A percentile compares a stretch with the other conserved stretches of the same genome.
Evolutionary conservation across 1,284 basidiomycete species (phyloP).

Genomic region (Phellopilus nigrolimitatus): DNA sequence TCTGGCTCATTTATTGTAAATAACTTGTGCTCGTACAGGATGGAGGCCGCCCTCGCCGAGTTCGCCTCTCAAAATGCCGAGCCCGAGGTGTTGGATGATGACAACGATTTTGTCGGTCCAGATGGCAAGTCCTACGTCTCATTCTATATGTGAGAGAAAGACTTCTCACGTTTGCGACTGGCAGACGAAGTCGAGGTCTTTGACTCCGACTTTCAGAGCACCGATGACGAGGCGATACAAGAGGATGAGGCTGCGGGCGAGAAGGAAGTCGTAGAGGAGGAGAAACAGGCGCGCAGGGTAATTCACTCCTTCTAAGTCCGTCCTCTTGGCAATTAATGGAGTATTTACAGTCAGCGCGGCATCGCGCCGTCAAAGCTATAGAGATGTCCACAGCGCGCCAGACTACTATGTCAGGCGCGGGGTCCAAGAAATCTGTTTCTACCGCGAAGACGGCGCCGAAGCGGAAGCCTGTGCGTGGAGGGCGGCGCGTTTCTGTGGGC

Average conservation of each 20-base stretch:
- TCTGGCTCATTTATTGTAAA: slow-evolving; percentile 16
- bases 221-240: slow-evolving; percentile 63
- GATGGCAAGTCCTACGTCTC: slow-evolving; percentile 49
- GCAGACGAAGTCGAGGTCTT: slow-evolving; percentile 75
- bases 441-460: slow-evolving; percentile 34
- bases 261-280: slow-evolving; percentile 53
- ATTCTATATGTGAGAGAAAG: too few relatives aligned
- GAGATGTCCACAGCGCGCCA: slow-evolving; percentile 62
- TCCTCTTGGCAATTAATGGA: neutral
- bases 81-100: slow-evolving; percentile 57
- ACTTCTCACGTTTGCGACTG: too few relatives aligned
- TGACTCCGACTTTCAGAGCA: slow-evolving; percentile 77
- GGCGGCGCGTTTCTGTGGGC: slow-evolving; percentile 52
- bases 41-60: slow-evolving; percentile 71
- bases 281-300: slow-evolving; percentile 54
- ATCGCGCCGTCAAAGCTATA: slow-evolving; percentile 52
- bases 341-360: slow-evolving; percentile 5
- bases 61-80: slow-evolving; percentile 49
- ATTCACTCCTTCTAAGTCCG: slow-evolving; percentile 10
- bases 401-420: slow-evolving; percentile 10
- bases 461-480: slow-evolving; percentile 33
- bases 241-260: slow-evolving; percentile 54
- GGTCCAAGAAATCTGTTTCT: slow-evolving; percentile 53
- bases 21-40: slow-evolving; percentile 36
- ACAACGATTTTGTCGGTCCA: slow-evolving; percentile 61